Conservation (phyloP, 208 protist species). For the Acanthamoeba castellanii region DNA sequence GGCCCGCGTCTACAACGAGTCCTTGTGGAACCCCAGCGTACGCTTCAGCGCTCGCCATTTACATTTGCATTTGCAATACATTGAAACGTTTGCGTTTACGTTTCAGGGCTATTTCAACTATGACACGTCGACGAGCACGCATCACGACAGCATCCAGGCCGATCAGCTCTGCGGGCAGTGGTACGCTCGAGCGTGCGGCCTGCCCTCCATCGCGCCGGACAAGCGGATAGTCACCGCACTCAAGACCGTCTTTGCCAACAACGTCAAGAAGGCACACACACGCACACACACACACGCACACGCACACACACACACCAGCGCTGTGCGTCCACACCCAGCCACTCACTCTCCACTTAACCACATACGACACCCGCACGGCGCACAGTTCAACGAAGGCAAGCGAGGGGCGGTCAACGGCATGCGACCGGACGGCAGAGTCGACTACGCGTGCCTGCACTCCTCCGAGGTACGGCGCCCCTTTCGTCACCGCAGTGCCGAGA, state of each 20-base stretch:
- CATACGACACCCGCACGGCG: not conserved
- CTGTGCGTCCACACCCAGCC: too few species aligned
- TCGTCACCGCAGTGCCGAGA: not conserved
- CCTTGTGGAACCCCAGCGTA: slow-evolving; percentile 57
- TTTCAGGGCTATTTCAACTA: slow-evolving; percentile 84
- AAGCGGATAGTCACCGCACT: slow-evolving; percentile 66
- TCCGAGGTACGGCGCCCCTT: slow-evolving; percentile 79
- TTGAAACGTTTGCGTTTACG: not conserved
- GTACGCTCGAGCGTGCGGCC: slow-evolving; percentile 80
- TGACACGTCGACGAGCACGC: slow-evolving; percentile 69
- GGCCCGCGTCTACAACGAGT: slow-evolving; percentile 47
- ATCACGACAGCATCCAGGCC: slow-evolving; percentile 84
- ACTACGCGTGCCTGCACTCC: slow-evolving; percentile 85
- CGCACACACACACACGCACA: too few species aligned
- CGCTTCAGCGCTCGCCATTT: too few species aligned
- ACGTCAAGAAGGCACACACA: slow-evolving; percentile 76
- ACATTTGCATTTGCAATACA: not conserved
- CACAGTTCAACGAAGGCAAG: slow-evolving; percentile 39
- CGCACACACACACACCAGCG: not conserved
- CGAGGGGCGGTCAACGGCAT: slow-evolving; percentile 89
- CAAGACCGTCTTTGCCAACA: slow-evolving; percentile 79
- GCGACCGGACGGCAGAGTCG: slow-evolving; percentile 83
- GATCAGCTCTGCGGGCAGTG: slow-evolving; percentile 85
- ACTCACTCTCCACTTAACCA: not conserved
- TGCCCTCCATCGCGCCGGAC: slow-evolving; percentile 38